These are phyloP conservation scores for Benincasa hispida DNA, from an alignment of 306 rosid genomes.

Conservation along the genomic window DNA sequence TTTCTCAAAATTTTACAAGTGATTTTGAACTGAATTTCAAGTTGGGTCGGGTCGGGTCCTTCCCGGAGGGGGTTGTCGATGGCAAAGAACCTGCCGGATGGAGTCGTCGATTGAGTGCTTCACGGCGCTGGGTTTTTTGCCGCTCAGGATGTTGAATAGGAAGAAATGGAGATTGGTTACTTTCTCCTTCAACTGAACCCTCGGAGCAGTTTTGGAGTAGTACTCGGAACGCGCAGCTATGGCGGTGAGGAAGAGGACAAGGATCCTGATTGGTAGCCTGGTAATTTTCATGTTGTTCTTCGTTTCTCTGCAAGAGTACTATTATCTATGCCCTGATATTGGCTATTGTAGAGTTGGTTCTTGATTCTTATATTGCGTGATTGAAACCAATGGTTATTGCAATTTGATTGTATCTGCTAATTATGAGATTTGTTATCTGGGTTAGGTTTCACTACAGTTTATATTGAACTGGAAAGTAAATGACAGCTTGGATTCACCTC, in stretches of 20 bases:
- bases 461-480: neutral
- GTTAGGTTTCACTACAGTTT: neutral
- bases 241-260: neutral
- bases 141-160: slow-evolving; percentile 34
- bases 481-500: neutral
- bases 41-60: slow-evolving; percentile 20
- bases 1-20: too few relatives aligned
- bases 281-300: neutral
- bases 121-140: slow-evolving; percentile 15
- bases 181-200: slow-evolving; percentile 11
- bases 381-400: neutral
- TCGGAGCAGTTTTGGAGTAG: slow-evolving; percentile 1
- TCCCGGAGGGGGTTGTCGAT: slow-evolving; percentile 19
- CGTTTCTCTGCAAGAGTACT: neutral
- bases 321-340: neutral
- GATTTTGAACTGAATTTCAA: too few relatives aligned
- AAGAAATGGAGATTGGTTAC: slow-evolving; percentile 29
- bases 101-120: slow-evolving; percentile 13
- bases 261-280: neutral
- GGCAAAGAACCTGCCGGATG: slow-evolving; percentile 25
- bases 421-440: neutral
- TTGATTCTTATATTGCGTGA: neutral
- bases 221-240: slow-evolving; percentile 12
- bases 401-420: neutral
- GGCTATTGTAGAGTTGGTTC: neutral